These are phyloP conservation scores for Corymbia calophylla DNA, from an alignment of 441 rosid species.

Conservation along the genomic window DNA sequence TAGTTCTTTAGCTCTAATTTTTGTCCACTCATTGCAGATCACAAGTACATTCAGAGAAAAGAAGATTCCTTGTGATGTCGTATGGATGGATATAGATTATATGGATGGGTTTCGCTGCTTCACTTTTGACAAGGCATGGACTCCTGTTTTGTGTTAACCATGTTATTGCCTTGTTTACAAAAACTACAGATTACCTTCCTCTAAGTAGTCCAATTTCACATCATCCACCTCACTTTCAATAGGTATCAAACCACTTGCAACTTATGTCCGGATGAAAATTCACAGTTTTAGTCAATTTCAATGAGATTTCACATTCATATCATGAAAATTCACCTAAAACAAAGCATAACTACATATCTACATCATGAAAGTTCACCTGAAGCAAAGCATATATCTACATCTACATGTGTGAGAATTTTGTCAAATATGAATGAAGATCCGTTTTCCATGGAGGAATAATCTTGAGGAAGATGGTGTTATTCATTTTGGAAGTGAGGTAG, in stretches of 20 bases:
- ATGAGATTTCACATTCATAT: neutral
- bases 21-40: conserved; percentile 31
- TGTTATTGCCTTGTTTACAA: neutral
- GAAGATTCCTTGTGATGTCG: conserved; percentile 82
- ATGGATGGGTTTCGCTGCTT: conserved; percentile 99
- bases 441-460: neutral
- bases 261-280: neutral
- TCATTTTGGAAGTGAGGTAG: neutral
- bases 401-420: neutral
- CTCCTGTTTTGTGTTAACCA: neutral
- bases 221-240: neutral
- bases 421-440: neutral
- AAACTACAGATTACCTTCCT: neutral
- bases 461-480: neutral
- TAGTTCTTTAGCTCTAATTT: neutral
- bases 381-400: neutral
- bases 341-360: neutral
- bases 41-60: conserved; percentile 74
- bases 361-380: neutral
- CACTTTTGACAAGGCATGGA: conserved; percentile 80
- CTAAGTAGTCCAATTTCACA: neutral
- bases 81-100: conserved; percentile 99
- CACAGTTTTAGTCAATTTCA: neutral
- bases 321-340: neutral
- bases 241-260: neutral